Evolutionary conservation across 2,329 filamentous ascomycete species (phyloP), one percentile per base, ranked within the genome.

Genomic region (Fusarium sp.): DNA sequence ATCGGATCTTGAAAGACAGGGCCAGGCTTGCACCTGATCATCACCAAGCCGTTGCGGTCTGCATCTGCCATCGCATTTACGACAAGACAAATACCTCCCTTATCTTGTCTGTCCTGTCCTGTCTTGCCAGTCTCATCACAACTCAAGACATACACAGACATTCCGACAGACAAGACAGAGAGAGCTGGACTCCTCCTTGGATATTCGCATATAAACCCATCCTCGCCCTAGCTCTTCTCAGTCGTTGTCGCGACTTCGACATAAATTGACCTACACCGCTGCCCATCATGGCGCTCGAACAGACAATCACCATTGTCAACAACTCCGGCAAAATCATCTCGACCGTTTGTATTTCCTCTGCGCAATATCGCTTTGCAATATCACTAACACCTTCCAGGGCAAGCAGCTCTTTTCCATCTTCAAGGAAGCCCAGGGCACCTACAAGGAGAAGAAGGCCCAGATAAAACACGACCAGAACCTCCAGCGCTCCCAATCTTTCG

Each of bases 381-480:
- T 17, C 43, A 50, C 68, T 71, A 55, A 73, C 68, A 44, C n/a
- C 51, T 22, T 37, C 7, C 75, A 96, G 93, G 93, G 93, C 75
- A 97, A 96, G 81, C 92, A 97, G 73, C 84, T 98, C 23, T 87
- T 96, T 75, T 90, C 89, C 76, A 91, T 97, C 75, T 96, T 97
- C 85, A 97, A 93, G 78, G 94, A 97, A 77, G 95, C 94, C 67
- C 93, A 93, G 77, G 88, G 90, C 54, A 92, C 92, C 60, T 98
- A 98, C 80, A 87, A 90, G 58, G 93, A 97, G 75, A 92, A 92
- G 76, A 97, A 96, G 78, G 91, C 92, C 8, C 89, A 94, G 71
- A 86, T 97, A 72, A 89, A 89, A 77, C 88, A 90, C 20, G 88
- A 92, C 70, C 81, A 81, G 15, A 76, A 77, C n/a, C 71, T 83